These are phyloP conservation scores for Termitomyces sp. DNA, from an alignment of 768 basidiomycete species.

Conservation along the genomic window DNA sequence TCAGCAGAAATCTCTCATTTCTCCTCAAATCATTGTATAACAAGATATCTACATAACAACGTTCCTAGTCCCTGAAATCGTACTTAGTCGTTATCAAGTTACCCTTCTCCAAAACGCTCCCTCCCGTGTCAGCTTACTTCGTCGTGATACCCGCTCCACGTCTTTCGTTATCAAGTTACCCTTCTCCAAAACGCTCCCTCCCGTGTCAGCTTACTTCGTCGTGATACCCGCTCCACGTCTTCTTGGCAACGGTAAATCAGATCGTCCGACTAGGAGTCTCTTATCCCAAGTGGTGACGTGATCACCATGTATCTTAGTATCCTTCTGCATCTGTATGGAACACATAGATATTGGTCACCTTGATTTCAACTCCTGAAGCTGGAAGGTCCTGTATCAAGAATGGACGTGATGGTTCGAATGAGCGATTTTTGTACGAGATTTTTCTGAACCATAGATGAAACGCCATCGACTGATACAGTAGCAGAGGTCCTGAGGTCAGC, in stretches of 20 bases:
- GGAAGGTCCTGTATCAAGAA: not conserved
- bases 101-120: not conserved
- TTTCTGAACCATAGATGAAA: not conserved
- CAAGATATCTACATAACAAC: not conserved
- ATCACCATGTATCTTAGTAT: not conserved
- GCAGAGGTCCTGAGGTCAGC: too few relatives aligned
- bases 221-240: not conserved
- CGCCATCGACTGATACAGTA: not conserved
- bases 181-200: not conserved
- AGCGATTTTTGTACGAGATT: not conserved
- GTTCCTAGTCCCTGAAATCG: not conserved
- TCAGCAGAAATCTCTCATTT: not conserved
- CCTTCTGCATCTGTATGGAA: not conserved
- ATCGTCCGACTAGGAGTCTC: not conserved
- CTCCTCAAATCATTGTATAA: not conserved
- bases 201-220: not conserved
- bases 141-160: not conserved
- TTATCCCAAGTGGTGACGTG: too few relatives aligned
- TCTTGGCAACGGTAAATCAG: not conserved
- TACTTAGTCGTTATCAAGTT: not conserved
- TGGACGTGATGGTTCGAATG: not conserved
- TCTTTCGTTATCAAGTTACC: not conserved
- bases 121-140: not conserved
- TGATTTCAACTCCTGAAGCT: not conserved
- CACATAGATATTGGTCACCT: not conserved